A percentile compares a stretch with the other conserved stretches of the same genome.
Evolutionary conservation across 495 filamentous ascomycete species (phyloP).

Genomic region (Podospora appendiculata): DNA sequence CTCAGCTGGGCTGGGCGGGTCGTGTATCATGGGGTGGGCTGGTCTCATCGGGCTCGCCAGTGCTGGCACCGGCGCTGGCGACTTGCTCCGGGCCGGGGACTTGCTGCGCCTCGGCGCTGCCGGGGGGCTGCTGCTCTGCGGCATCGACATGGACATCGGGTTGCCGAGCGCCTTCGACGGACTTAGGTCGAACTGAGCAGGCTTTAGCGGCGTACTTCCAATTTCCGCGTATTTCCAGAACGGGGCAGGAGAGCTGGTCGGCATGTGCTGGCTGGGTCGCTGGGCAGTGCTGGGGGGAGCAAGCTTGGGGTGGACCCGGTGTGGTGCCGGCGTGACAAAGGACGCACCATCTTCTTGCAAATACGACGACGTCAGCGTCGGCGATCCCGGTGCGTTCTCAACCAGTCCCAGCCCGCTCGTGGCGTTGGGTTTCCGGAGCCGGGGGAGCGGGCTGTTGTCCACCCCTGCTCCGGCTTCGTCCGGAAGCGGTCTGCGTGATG

Average conservation of each 20-base stretch:
- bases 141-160: constrained; percentile 16
- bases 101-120: constrained; percentile 35
- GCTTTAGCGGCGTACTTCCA: constrained; percentile 69
- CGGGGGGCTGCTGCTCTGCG: constrained; percentile 61
- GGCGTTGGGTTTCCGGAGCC: constrained; percentile 35
- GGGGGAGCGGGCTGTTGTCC: constrained; percentile 50
- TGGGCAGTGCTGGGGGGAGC: constrained; percentile 85
- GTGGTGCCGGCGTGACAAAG: constrained; percentile 79
- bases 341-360: constrained; percentile 43
- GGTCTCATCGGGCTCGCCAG: constrained; percentile 22
- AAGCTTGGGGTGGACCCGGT: constrained; percentile 71
- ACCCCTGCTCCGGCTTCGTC: constrained; percentile 28
- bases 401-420: constrained; percentile 48
- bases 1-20: constrained; percentile 13
- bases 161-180: constrained; percentile 39
- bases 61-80: constrained; percentile 7
- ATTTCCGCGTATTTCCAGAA: constrained; percentile 87
- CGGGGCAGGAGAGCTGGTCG: constrained; percentile 89
- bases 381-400: constrained; percentile 54
- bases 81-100: constrained; percentile 26
- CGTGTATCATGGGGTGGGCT: constrained; percentile 7
- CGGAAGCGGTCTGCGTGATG: constrained; percentile 44
- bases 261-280: constrained; percentile 89
- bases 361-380: constrained; percentile 60
- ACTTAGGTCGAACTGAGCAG: constrained; percentile 49